Evolutionary conservation across 2,329 filamentous ascomycete species (phyloP).

Genomic region (Botrytis hyacinthi): DNA sequence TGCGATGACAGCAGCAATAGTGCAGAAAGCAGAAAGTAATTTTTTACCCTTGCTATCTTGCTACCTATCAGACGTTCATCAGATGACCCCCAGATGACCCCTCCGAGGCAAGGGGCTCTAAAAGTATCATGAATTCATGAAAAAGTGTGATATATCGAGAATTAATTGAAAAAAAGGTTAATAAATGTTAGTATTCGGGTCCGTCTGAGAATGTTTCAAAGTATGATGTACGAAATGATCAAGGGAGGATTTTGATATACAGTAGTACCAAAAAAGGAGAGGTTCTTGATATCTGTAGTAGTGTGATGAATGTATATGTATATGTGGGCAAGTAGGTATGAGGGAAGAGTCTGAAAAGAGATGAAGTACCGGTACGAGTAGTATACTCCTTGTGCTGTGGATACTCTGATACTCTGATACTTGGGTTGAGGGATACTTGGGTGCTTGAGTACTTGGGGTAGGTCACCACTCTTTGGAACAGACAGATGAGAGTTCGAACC

Average conservation of each 20-base stretch:
- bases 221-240: background rate
- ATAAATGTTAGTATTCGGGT: slow-evolving; percentile 13
- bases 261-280: background rate
- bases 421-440: background rate
- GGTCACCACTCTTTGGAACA: no score
- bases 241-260: background rate
- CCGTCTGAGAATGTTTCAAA: slow-evolving; percentile 3
- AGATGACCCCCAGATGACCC: slow-evolving; percentile 15
- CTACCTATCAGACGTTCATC: slow-evolving; percentile 18
- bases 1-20: slow-evolving; percentile 14
- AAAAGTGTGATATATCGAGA: background rate
- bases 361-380: background rate
- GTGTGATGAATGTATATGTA: background rate
- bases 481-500: background rate
- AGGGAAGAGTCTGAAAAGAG: background rate
- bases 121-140: background rate
- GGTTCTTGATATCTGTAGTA: background rate
- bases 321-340: background rate
- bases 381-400: background rate
- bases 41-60: slow-evolving; percentile 8
- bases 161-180: background rate
- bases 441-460: background rate
- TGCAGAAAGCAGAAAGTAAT: slow-evolving; percentile 11
- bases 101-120: slow-evolving; percentile 6
- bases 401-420: background rate